Conservation (phyloP, 2,329 filamentous ascomycete species). For the Diaporthe sp. region DNA sequence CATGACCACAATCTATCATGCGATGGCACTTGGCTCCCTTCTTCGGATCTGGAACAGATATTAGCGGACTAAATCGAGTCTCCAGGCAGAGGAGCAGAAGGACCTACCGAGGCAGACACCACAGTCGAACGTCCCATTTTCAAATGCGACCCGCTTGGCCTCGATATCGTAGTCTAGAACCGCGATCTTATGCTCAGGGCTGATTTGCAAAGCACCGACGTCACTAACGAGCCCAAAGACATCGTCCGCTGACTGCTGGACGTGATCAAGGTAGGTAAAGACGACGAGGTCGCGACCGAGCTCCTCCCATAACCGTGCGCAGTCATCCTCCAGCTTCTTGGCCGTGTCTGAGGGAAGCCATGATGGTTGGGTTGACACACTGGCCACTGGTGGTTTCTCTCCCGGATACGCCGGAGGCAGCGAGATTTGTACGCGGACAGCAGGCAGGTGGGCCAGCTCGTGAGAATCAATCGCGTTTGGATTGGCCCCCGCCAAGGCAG, state of each 20-base stretch:
- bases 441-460: constrained; percentile 69
- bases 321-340: constrained; percentile 65
- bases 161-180: constrained; percentile 85
- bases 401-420: constrained; percentile 73
- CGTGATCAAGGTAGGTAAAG: constrained; percentile 75
- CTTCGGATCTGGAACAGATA: constrained; percentile 77
- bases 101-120: constrained; percentile 81
- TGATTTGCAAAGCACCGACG: constrained; percentile 65
- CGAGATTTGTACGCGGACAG: constrained; percentile 66
- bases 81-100: neutral
- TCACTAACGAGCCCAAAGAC: constrained; percentile 70
- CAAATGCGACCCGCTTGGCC: constrained; percentile 81
- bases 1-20: constrained; percentile 87
- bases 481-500: constrained; percentile 23
- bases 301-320: constrained; percentile 72
- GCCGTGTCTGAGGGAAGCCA: constrained; percentile 69
- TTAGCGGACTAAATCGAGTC: constrained; percentile 43
- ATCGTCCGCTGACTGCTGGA: constrained; percentile 71
- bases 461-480: constrained; percentile 58
- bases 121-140: constrained; percentile 88
- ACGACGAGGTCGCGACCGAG: constrained; percentile 70
- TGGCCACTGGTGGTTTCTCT: constrained; percentile 63
- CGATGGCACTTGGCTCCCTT: constrained; percentile 87
- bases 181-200: constrained; percentile 74
- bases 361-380: constrained; percentile 66